These are phyloP conservation scores for Euphorbia tirucalli DNA, from an alignment of 345 rosid species.

Conservation along the genomic window DNA sequence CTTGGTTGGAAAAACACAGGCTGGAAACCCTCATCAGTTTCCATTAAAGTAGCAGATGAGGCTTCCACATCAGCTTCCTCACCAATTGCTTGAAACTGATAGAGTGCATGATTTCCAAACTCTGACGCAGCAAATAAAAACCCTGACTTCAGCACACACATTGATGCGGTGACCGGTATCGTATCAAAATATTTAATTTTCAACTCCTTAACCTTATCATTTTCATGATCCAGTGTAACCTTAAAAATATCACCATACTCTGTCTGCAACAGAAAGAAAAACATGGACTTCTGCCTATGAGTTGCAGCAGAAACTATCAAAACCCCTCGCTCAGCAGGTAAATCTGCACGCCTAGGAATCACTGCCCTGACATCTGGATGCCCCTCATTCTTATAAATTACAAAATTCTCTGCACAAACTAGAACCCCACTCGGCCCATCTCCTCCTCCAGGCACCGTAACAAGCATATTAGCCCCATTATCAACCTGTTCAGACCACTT, in stretches of 20 bases:
- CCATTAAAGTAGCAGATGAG: constrained; percentile 84
- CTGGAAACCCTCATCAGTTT: constrained; percentile 94
- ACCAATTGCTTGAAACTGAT: constrained; percentile 94
- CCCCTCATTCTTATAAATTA: constrained; percentile 92
- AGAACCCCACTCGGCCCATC: constrained; percentile 97
- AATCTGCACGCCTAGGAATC: constrained; percentile 86
- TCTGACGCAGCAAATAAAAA: constrained; percentile 90
- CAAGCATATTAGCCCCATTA: constrained; percentile 96
- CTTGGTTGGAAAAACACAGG: constrained; percentile 95
- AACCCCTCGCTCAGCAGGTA: constrained; percentile 91
- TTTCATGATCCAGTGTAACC: constrained; percentile 77
- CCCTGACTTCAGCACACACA: constrained; percentile 90
- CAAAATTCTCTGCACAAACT: constrained; percentile 97
- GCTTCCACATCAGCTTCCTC: constrained; percentile 90
- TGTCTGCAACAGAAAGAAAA: constrained; percentile 92
- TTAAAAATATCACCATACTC: constrained; percentile 93
- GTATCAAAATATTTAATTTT: constrained; percentile 95
- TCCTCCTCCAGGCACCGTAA: constrained; percentile 96
- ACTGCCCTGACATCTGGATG: constrained; percentile 90
- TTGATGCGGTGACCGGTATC: constrained; percentile 75
- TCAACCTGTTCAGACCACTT: constrained; percentile 96
- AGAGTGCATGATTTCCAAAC: constrained; percentile 92
- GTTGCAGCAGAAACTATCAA: constrained; percentile 88
- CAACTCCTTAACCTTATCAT: constrained; percentile 71
- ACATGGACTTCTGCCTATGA: constrained; percentile 84